Conservation (phyloP, 2,329 filamentous ascomycete species). For the Ceratocystis smalleyi region DNA sequence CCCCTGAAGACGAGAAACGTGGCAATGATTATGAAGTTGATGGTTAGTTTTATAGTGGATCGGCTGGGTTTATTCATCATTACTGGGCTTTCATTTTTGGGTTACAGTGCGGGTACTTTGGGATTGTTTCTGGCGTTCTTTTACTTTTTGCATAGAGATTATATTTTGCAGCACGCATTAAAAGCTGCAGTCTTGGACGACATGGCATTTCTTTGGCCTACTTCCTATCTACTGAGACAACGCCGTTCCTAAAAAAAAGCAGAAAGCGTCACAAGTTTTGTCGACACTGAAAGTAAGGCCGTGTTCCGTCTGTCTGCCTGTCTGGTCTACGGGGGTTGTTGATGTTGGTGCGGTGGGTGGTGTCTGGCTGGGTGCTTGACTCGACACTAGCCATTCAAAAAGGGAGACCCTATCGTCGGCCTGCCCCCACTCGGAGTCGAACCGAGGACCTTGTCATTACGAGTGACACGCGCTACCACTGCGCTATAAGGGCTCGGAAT, state of each 20-base stretch:
- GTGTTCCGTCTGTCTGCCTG: too few species aligned
- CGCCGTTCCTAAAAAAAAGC: too few species aligned
- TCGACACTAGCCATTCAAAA: too few species aligned
- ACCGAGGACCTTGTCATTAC: slow-evolving; percentile 27
- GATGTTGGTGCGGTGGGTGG: too few species aligned
- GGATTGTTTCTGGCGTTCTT: background rate
- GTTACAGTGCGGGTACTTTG: background rate
- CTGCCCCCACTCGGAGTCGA: slow-evolving; percentile 26
- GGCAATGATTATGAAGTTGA: slow-evolving; percentile 1
- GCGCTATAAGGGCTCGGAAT: slow-evolving; percentile 23
- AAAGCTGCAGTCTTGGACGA: background rate
- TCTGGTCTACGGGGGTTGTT: too few species aligned
- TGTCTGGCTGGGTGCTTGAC: too few species aligned
- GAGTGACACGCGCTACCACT: slow-evolving; percentile 27
- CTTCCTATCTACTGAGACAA: too few species aligned
- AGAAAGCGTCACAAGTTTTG: too few species aligned
- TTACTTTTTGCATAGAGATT: background rate
- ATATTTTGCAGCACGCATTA: background rate
- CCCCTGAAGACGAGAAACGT: background rate
- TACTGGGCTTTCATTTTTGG: background rate
- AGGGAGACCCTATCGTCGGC: too few species aligned
- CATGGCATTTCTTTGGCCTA: too few species aligned
- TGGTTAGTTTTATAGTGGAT: background rate
- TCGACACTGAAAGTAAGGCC: too few species aligned
- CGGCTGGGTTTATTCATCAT: background rate